Conservation (phyloP, 2,329 filamentous ascomycete genomes). For the Apiospora phragmitis region DNA sequence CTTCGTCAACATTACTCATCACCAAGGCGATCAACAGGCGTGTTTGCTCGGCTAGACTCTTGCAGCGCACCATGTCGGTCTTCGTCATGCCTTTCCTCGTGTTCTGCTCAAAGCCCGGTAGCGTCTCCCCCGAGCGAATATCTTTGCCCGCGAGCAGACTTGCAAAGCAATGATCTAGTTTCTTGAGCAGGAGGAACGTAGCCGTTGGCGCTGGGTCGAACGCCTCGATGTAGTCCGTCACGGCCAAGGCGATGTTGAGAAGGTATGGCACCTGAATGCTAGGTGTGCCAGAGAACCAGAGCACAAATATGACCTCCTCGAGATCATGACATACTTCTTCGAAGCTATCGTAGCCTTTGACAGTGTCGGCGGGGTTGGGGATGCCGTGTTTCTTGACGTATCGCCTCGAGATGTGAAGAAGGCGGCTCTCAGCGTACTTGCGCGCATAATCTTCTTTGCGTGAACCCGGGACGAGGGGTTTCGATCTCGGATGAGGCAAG, state of each 20-base stretch:
- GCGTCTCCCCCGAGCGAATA: constrained; percentile 59
- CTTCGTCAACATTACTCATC: constrained; percentile 55
- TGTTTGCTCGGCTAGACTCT: constrained; percentile 77
- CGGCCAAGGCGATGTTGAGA: constrained; percentile 72
- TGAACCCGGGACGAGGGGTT: constrained; percentile 55
- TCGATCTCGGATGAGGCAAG: constrained; percentile 57
- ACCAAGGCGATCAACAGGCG: constrained; percentile 70
- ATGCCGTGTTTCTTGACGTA: constrained; percentile 60
- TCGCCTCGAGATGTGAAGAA: constrained; percentile 56
- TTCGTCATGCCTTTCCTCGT: constrained; percentile 66
- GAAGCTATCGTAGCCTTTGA: constrained; percentile 60
- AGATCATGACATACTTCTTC: constrained; percentile 73
- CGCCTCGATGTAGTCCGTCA: constrained; percentile 69
- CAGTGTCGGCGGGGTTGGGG: constrained; percentile 48
- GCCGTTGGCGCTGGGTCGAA: constrained; percentile 69
- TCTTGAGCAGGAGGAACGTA: constrained; percentile 71
- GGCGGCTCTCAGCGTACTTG: constrained; percentile 54
- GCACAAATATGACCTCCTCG: constrained; percentile 71
- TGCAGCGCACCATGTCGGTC: constrained; percentile 86
- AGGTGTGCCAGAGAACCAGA: constrained; percentile 87
- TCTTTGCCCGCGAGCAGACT: constrained; percentile 71
- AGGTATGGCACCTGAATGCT: constrained; percentile 82
- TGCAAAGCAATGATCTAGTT: constrained; percentile 82
- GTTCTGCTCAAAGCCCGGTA: constrained; percentile 70
- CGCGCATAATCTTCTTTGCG: constrained; percentile 61